Conservation (phyloP, 78 protist species). For the Dictyostelium firmibasis region DNA sequence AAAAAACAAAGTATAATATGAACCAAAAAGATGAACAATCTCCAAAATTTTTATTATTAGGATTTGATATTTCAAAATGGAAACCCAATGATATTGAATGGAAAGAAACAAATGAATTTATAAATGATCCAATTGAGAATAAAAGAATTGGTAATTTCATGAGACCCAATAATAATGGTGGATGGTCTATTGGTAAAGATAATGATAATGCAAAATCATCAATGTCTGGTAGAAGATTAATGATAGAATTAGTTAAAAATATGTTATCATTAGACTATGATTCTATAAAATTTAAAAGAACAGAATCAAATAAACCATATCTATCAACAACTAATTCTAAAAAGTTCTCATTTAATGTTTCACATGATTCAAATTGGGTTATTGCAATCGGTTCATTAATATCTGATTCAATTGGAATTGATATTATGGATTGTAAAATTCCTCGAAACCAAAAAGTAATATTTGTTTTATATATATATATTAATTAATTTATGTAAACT, state of each 20-base stretch:
- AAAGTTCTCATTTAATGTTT: slow-evolving; percentile 23
- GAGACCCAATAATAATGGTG: slow-evolving; percentile 15
- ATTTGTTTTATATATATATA: background rate
- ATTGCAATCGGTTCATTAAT: background rate
- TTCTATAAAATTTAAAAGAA: slow-evolving; percentile 11
- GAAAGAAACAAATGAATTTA: background rate
- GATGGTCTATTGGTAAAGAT: slow-evolving; percentile 1
- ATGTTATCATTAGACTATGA: background rate
- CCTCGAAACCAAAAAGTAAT: slow-evolving; percentile 24
- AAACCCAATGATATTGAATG: background rate
- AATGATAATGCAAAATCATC: slow-evolving; percentile 59
- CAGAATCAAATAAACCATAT: slow-evolving; percentile 18
- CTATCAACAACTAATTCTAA: background rate
- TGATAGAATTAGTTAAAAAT: background rate
- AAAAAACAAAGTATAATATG: too few relatives aligned
- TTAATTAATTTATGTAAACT: too few relatives aligned
- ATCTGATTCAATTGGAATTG: slow-evolving; percentile 29
- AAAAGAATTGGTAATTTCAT: slow-evolving; percentile 12
- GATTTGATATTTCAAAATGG: background rate
- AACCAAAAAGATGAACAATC: background rate
- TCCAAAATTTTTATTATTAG: background rate
- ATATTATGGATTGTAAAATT: slow-evolving; percentile 33
- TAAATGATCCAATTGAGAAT: slow-evolving; percentile 31
- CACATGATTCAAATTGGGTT: slow-evolving; percentile 57
- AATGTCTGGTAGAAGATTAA: slow-evolving; percentile 4